Base-by-base conservation (phyloP, 2,329 filamentous ascomycete genomes). In the Madurella mycetomatis region DNA sequence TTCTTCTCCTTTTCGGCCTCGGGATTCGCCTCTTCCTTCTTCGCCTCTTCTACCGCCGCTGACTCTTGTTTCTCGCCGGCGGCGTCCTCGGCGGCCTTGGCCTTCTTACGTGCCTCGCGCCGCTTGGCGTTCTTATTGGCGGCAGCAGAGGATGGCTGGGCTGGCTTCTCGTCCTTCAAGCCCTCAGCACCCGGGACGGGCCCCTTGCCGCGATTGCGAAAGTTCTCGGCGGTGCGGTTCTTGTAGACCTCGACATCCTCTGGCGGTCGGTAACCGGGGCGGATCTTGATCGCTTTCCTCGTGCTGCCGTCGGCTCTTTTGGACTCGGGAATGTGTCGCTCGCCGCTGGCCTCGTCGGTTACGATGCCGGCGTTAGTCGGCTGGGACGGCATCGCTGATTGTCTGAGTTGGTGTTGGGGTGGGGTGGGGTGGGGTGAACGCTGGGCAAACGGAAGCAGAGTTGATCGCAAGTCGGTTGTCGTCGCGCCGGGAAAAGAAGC, bases 171-270 rank as follows among this genome's bases (percentile, higher is more conserved):
- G 1, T 81, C 78, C 53, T 75, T 71, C 49, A 81, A 62, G 5
- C 80, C 79, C 45, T 81, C 82, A 1, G 90, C 88, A 19, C 92
- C 92, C 4, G 90, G 89, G 4, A 96, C 81, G 18, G 82, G 87
- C 54, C 82, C 84, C 58, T 75, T 79, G 25, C 82, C 83, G 49
- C 90, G 84, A 63, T 83, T 90, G 67, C 90, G 90, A 75, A 88
- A 96, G 47, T 83, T 84, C 69, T 94, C 88, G 47, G 92, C 92
- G 1, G 86, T 91, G 54, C 89, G 86, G 72, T 95, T 96, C 76
- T 91, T 95, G 81, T 99, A 99, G 44, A 96, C 79, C 68, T 96
- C 91, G 60, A 97, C 87, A 72, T 99, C 94, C 73, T 99, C 94
- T 0, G 92, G 90, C 1, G 94, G 95, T 34, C 86, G 85, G 73